Percentiles rank a stretch among this genome's conserved stretches.
Evolutionary conservation across 257 asterid genomes (phyloP).

Genomic region (Solanum rostratum): DNA sequence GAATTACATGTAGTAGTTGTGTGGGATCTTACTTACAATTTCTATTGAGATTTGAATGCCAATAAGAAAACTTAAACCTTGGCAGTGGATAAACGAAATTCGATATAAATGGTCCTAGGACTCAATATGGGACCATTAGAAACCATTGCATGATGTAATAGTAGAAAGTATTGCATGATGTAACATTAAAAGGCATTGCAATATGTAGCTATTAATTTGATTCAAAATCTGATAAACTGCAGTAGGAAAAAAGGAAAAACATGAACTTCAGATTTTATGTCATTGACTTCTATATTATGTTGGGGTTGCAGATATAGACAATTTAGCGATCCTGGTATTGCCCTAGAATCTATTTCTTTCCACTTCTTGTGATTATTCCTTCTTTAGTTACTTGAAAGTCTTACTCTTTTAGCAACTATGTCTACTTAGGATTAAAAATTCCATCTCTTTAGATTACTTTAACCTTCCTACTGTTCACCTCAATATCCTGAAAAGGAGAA

Average conservation of each 20-base stretch:
- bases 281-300: neutral
- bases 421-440: slow-evolving; percentile 20
- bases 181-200: neutral
- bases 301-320: neutral
- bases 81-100: neutral
- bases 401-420: neutral
- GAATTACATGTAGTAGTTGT: neutral
- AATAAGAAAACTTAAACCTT: neutral
- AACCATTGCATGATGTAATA: too few relatives aligned
- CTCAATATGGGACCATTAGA: neutral
- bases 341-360: neutral
- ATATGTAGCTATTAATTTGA: neutral
- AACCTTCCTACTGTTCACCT: slow-evolving; percentile 67
- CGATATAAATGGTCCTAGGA: neutral
- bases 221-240: neutral
- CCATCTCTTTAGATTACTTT: slow-evolving; percentile 63
- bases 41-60: neutral
- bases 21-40: neutral
- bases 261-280: neutral
- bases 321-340: neutral
- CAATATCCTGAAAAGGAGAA: slow-evolving; percentile 48
- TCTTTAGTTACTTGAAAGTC: neutral
- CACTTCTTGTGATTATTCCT: neutral
- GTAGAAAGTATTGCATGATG: neutral
- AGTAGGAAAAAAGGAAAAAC: neutral